Base-by-base conservation (phyloP, 2,329 filamentous ascomycete genomes). In the Kalmusia sp. region DNA sequence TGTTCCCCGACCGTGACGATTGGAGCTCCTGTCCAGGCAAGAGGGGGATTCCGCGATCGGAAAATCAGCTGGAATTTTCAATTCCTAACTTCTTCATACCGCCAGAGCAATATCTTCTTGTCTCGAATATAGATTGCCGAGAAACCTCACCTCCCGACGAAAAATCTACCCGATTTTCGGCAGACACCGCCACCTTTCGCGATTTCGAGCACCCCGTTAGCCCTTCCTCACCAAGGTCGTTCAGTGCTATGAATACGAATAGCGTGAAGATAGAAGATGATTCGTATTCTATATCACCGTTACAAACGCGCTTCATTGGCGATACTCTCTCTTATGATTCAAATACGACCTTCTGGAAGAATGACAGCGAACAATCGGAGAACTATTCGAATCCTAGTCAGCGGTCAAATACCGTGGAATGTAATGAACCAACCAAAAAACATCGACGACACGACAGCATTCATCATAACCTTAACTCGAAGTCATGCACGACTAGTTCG, bases 301-400 rank as follows among this genome's bases (percentile, higher is more conserved):
- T 55, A 31, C 25, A 59, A 27, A 58, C 51, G 24, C 30, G 9
- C n/a, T 62, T 59, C 46, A 43, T 58, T 9, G 4, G 22, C 3
- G 45, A 53, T 12, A 15, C 44, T 15, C 25, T 17, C 9, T 45
- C 51, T 21, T 49, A 38, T 14, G 12, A 17, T 4, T 51, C 52
- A 6, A 34, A 52, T n/a, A 9, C 28, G n/a, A 51, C 39, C 19
- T 39, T 43, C 27, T 49, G 48, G 3, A 30, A 41, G 6, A 41
- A 48, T n/a, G 34, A 17, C 4, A 46, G 46, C 37, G 11, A 24
- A 19, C 19, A 41, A 24, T 31, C 46, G 27, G 24, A 49, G 15
- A 8, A 33, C 11, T 22, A 22, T 15, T 12, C 43, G 21, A 17
- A 11, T 6, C 12, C 25, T 37, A 19, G 14, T 37, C 24, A 33